Conservation (phyloP, 495 filamentous ascomycete species). For the Neohortaea acidophila region DNA sequence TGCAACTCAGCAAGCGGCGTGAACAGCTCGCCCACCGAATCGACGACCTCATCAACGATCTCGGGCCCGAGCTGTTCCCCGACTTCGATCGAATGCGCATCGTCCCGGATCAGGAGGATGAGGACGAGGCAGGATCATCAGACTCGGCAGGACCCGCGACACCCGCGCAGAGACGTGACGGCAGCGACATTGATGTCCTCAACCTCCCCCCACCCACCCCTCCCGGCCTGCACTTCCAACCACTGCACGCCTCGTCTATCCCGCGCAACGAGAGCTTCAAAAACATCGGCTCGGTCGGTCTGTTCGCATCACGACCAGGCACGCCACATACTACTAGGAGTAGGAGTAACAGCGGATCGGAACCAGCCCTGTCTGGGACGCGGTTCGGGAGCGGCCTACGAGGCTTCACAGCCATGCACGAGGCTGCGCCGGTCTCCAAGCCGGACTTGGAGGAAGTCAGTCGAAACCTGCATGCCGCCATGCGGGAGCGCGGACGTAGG, state of each 20-base stretch:
- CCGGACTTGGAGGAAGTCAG: conserved; percentile 70
- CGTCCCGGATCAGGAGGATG: conserved; percentile 37
- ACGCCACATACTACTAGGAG: neutral
- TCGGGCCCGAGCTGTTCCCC: conserved; percentile 91
- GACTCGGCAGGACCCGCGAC: conserved; percentile 6
- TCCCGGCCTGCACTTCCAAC: neutral
- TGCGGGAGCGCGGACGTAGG: conserved; percentile 68
- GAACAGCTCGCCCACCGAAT: conserved; percentile 65
- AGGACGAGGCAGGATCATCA: neutral
- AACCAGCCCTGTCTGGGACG: neutral
- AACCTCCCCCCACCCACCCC: conserved; percentile 4
- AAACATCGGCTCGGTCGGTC: neutral
- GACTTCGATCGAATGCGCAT: conserved; percentile 83
- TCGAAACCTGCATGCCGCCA: conserved; percentile 69
- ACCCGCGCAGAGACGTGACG: neutral
- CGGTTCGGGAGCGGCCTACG: neutral
- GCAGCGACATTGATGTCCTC: conserved; percentile 7
- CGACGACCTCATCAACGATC: conserved; percentile 80
- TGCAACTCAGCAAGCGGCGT: conserved; percentile 59
- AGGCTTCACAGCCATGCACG: neutral
- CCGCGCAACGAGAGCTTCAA: neutral
- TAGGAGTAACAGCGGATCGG: neutral
- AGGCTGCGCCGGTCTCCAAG: too few species aligned
- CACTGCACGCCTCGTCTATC: too few species aligned
- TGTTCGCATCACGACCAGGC: neutral